phyloP scores from a whole-genome alignment of 805 yeast species.

The Clavispora vitiphila region DNA sequence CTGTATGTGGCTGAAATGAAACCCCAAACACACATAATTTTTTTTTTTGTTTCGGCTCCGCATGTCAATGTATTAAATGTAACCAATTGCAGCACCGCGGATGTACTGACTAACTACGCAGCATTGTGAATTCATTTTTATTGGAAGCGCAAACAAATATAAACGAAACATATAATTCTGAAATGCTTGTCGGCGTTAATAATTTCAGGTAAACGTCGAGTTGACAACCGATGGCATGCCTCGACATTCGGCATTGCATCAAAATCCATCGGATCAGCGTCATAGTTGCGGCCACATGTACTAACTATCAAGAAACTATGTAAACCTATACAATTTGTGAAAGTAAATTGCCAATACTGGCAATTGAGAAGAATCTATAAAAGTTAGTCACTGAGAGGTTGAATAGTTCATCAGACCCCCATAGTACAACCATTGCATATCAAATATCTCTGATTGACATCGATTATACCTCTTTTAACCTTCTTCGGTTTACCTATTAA shows the following conservation, averaged over 20 bases:
- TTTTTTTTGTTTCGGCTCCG: no score
- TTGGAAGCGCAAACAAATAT: background rate
- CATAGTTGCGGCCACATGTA: constrained; percentile 3
- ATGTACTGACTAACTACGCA: no score
- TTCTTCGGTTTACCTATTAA: background rate
- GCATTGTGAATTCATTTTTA: background rate
- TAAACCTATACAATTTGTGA: constrained; percentile 2
- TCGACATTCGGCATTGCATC: background rate
- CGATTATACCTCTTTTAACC: background rate
- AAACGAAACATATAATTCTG: background rate
- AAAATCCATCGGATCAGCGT: background rate
- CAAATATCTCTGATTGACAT: background rate
- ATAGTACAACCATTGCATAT: background rate
- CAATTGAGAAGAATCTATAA: background rate
- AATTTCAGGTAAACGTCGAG: background rate
- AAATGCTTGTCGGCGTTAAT: background rate
- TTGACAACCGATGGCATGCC: background rate
- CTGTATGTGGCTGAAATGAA: no score
- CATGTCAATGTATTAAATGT: no score
- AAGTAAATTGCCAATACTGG: background rate
- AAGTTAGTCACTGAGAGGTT: background rate
- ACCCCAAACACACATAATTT: no score
- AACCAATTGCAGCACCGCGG: background rate
- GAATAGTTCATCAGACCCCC: background rate
- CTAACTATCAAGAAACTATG: constrained; percentile 3